Conservation (phyloP, 2,329 filamentous ascomycete genomes). For the Paraphoma sp. region DNA sequence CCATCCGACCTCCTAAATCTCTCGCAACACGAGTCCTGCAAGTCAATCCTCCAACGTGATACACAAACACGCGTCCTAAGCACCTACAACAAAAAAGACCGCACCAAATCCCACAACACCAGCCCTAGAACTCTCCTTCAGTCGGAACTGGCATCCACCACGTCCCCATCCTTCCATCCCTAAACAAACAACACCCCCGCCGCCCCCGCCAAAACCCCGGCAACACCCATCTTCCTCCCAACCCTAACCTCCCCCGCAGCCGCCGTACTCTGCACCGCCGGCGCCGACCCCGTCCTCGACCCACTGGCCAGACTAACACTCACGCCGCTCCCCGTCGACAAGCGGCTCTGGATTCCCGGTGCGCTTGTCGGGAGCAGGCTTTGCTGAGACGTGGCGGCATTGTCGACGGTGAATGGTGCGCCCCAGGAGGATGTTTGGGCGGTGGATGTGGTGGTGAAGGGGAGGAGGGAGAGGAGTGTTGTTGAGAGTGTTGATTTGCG, state of each 20-base stretch:
- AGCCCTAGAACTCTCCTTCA: background rate
- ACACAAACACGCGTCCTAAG: too few relatives aligned
- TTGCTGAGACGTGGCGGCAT: slow-evolving; percentile 4
- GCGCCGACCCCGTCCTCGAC: background rate
- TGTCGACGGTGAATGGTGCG: slow-evolving; percentile 21
- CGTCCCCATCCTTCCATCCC: background rate
- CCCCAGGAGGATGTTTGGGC: slow-evolving; percentile 20
- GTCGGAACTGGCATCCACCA: background rate
- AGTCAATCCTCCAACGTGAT: too few relatives aligned
- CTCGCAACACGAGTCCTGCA: too few relatives aligned
- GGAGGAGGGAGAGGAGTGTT: slow-evolving; percentile 19
- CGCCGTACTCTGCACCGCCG: slow-evolving; percentile 7
- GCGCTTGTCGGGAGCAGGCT: background rate
- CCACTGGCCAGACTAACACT: background rate
- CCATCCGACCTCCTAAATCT: too few relatives aligned
- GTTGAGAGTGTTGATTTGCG: slow-evolving; percentile 10
- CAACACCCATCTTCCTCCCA: slow-evolving; percentile 19
- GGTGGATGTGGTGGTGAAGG: slow-evolving; percentile 9
- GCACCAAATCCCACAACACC: too few relatives aligned
- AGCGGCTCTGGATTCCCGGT: background rate
- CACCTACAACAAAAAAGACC: too few relatives aligned
- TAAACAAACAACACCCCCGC: slow-evolving; percentile 22
- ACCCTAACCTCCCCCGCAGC: slow-evolving; percentile 10
- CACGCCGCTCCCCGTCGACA: background rate
- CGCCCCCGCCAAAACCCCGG: slow-evolving; percentile 23